A percentile compares a stretch with the other conserved stretches of the same genome.
Conservation (phyloP, 345 rosid species). For the Rhizophora apiculata region DNA sequence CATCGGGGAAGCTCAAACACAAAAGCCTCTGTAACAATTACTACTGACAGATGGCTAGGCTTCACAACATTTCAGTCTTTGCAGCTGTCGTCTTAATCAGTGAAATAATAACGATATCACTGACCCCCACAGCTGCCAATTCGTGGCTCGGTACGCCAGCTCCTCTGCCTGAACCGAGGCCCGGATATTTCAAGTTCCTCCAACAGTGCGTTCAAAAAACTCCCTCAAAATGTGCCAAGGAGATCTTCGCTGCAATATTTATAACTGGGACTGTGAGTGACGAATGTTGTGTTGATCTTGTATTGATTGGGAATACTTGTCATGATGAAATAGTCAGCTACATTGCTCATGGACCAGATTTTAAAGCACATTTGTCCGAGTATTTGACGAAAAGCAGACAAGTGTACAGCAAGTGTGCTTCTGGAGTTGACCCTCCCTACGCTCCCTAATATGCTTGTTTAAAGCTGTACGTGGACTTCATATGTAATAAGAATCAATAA, state of each 20-base stretch:
- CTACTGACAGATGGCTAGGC: too few relatives aligned
- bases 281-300: background rate
- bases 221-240: background rate
- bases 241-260: background rate
- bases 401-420: background rate
- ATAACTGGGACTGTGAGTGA: background rate
- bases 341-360: background rate
- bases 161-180: background rate
- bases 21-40: too few relatives aligned
- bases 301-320: background rate
- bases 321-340: background rate
- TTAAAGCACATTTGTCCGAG: background rate
- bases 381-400: background rate
- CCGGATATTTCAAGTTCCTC: background rate
- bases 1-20: too few relatives aligned
- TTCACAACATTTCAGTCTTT: too few relatives aligned
- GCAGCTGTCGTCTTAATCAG: too few relatives aligned
- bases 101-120: too few relatives aligned
- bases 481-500: too few relatives aligned
- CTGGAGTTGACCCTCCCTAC: background rate
- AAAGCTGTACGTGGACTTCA: too few relatives aligned
- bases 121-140: too few relatives aligned
- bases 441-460: too few relatives aligned
- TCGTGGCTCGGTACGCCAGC: background rate
- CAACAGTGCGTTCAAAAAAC: background rate